Base-by-base conservation (phyloP, 1,284 basidiomycete species). In the Cystobasidium sp. region DNA sequence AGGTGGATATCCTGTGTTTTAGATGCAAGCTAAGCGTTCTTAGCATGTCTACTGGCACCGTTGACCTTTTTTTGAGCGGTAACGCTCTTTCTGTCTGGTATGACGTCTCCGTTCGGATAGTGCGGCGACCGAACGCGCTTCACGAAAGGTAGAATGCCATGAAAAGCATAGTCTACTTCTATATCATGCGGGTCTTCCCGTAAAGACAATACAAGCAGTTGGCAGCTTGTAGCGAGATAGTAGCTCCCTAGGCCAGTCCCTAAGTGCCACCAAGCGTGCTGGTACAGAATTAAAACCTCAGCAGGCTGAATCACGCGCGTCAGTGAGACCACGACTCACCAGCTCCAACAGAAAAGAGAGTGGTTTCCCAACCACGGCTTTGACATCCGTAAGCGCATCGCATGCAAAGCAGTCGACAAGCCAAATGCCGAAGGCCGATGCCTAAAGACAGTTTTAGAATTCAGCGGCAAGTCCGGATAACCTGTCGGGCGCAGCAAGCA, bases 191-290 rank as follows among this genome's bases (percentile, higher is more conserved):
- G 70, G 49, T 73, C 63, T 44, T 59, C 70, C 2, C 24, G 39
- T 31, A 73, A 24, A 12, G 70, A 73, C 6, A 66, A 52, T 8
- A 73, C 53, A 18, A 73, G 31, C 12, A 73, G 41, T 53, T 73
- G 70, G 16, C 43, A 31, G 20, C 44, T 52, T 37, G 55, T 62
- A 14, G 51, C 44, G 18, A 73, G 63, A 24, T 59, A 73, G 41
- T 66, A 66, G 37, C 62, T 62, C 14, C 62, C 70, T 14, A 66
- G 53, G 39, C 70, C 70, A 8, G 70, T 73, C 3, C 70, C 70
- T 14, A 73, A 41, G 39, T 73, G 70, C 70, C 70, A 73, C 70
- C 70, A 73, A 9, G 70, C 70, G 52, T 73, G 70, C 70, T 73
- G 62, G 39, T 18, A 49, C 7, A 31, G 46, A 7, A 47, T 31